Evolutionary conservation across 2,329 filamentous ascomycete species (phyloP).

Genomic region (Aspergillus felis): DNA sequence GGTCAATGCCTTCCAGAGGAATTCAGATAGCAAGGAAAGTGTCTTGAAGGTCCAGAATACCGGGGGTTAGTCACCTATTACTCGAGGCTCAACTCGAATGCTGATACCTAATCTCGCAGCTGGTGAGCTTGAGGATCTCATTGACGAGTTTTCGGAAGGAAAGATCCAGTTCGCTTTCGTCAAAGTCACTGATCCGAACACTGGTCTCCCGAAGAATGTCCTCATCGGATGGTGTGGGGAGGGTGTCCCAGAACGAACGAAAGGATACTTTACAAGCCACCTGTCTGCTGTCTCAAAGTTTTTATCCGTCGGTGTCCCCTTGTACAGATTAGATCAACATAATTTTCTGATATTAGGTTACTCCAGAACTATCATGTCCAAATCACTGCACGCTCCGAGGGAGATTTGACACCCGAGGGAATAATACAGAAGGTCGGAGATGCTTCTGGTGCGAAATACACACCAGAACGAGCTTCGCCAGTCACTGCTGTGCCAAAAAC

Average conservation of each 20-base stretch:
- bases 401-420: slow-evolving; percentile 77
- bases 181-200: slow-evolving; percentile 95
- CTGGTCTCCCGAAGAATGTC: slow-evolving; percentile 81
- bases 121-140: slow-evolving; percentile 81
- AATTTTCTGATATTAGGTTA: slow-evolving; percentile 1
- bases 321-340: not conserved
- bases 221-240: slow-evolving; percentile 96
- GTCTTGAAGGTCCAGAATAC: slow-evolving; percentile 90
- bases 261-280: slow-evolving; percentile 97
- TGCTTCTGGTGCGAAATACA: slow-evolving; percentile 93
- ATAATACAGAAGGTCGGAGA: slow-evolving; percentile 94
- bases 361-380: slow-evolving; percentile 86
- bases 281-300: slow-evolving; percentile 84
- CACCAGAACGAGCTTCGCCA: slow-evolving; percentile 59
- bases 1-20: slow-evolving; percentile 83
- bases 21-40: slow-evolving; percentile 81
- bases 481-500: slow-evolving; percentile 49
- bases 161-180: slow-evolving; percentile 95
- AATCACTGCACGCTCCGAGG: slow-evolving; percentile 88
- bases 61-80: slow-evolving; percentile 59
- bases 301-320: slow-evolving; percentile 60
- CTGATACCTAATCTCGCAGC: slow-evolving; percentile 51
- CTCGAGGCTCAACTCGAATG: not conserved
- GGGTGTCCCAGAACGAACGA: slow-evolving; percentile 95
- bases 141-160: slow-evolving; percentile 96